A percentile compares a stretch with the other conserved stretches of the same genome.
Conservation (phyloP, 805 yeast genomes). For the Yamadazyma nakazawae region DNA sequence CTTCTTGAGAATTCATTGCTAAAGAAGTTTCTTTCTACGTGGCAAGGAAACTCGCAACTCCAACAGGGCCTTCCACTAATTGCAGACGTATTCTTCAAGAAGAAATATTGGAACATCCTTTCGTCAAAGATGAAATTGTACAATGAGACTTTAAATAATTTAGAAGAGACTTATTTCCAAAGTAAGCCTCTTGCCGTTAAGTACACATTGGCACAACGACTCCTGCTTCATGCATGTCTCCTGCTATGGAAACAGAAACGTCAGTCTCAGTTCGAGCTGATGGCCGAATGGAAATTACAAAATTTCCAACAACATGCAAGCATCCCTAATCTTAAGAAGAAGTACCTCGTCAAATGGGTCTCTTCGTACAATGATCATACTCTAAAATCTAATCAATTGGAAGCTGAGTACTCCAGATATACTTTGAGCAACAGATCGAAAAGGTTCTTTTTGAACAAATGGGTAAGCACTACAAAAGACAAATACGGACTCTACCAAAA, state of each 20-base stretch:
- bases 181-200: background rate
- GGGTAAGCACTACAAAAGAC: conserved; percentile 11
- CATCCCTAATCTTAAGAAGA: conserved; percentile 12
- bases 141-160: background rate
- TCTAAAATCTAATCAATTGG: background rate
- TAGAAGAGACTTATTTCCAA: background rate
- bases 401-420: background rate
- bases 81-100: conserved; percentile 10
- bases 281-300: conserved; percentile 16
- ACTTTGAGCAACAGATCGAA: conserved; percentile 1
- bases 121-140: background rate
- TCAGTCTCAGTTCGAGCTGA: conserved; percentile 19
- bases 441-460: conserved; percentile 9
- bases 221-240: conserved; percentile 7
- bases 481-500: background rate
- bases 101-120: conserved; percentile 5
- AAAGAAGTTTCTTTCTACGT: background rate
- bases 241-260: conserved; percentile 24
- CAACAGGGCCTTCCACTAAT: conserved; percentile 8
- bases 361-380: conserved; percentile 15
- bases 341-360: conserved; percentile 21
- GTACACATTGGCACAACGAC: conserved; percentile 5
- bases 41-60: conserved; percentile 4
- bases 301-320: conserved; percentile 16
- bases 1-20: background rate